phyloP scores from a whole-genome alignment of 139 green algal genomes.

The Micractinium sp. region DNA sequence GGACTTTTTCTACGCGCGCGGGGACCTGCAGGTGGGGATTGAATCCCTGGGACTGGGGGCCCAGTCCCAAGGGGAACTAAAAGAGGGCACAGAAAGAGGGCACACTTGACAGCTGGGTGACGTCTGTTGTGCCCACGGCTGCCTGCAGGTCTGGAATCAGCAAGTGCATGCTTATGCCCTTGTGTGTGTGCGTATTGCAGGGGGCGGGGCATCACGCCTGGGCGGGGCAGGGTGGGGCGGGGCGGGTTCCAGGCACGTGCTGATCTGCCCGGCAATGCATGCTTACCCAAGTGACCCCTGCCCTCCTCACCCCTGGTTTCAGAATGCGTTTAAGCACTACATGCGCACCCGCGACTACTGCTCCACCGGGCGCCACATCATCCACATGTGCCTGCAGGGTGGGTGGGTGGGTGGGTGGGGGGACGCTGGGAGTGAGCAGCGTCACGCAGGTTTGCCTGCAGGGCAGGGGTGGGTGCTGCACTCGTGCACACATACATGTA shows the following conservation, averaged over 20 bases:
- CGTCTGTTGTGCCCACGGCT: background rate
- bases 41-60: background rate
- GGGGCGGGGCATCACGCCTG: too few species aligned
- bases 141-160: background rate
- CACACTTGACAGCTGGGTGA: too few species aligned
- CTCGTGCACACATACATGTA: background rate
- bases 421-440: background rate
- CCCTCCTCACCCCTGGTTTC: conserved; percentile 5
- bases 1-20: conserved; percentile 82
- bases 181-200: background rate
- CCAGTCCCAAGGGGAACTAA: too few species aligned
- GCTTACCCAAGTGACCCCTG: background rate
- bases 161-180: too few species aligned
- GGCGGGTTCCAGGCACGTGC: background rate
- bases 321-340: conserved; percentile 92
- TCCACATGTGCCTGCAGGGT: conserved; percentile 87
- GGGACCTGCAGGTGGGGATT: conserved; percentile 78
- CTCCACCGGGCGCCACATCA: conserved; percentile 85
- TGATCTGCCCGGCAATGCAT: background rate
- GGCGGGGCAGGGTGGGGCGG: background rate
- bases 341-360: conserved; percentile 93
- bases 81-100: too few species aligned
- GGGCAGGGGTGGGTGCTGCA: background rate
- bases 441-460: background rate
- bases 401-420: background rate